Evolutionary conservation across 2,329 filamentous ascomycete species (phyloP).

Genomic region (Colletotrichum incanum): DNA sequence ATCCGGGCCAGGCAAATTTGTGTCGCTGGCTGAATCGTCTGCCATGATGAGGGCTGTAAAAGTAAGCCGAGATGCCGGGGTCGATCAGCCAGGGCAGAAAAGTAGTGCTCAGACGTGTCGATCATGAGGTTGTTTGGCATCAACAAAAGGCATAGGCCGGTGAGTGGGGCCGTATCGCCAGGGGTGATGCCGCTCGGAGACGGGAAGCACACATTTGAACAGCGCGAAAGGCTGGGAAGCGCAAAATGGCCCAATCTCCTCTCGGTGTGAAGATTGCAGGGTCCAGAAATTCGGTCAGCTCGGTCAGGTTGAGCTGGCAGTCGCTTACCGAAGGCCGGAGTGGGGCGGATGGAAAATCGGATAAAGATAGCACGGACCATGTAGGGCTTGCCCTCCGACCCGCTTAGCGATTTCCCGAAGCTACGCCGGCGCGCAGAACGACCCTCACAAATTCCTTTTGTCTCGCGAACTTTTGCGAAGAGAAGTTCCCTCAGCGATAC

Average conservation of each 20-base stretch:
- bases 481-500: slow-evolving; percentile 51
- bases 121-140: background rate
- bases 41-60: slow-evolving; percentile 1
- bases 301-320: fast-evolving
- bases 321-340: background rate
- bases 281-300: background rate
- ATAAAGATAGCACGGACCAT: background rate
- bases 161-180: slow-evolving; percentile 4
- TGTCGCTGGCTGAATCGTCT: slow-evolving; percentile 31
- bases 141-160: background rate
- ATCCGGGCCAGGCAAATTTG: slow-evolving; percentile 44
- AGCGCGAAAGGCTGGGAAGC: background rate
- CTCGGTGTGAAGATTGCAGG: background rate
- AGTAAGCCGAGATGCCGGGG: fast-evolving
- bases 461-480: slow-evolving; percentile 47
- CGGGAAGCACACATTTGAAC: background rate
- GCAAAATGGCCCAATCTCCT: background rate
- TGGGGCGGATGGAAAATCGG: background rate
- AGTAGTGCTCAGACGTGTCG: background rate
- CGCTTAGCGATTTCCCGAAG: slow-evolving; percentile 55
- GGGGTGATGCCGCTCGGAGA: background rate
- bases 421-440: slow-evolving; percentile 55
- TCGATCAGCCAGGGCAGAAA: background rate
- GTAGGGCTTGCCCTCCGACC: slow-evolving; percentile 62
- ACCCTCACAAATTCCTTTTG: slow-evolving; percentile 55